Evolutionary conservation across 2,329 filamentous ascomycete genomes (phyloP), one percentile per base, ranked within the genome.

Genomic region (Ambrosiella cleistominuta): DNA sequence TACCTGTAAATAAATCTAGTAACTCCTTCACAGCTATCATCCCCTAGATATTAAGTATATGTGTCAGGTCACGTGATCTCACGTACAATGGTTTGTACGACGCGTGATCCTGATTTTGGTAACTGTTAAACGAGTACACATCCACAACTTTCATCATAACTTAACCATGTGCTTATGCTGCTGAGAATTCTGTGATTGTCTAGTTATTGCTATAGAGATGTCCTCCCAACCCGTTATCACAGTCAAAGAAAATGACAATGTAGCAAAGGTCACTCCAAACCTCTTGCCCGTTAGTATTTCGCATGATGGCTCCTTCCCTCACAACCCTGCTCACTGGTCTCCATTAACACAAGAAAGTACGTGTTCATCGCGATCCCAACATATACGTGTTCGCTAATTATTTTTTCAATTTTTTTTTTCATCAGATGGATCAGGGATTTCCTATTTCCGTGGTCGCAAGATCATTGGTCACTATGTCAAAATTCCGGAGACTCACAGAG

Each of bases 371-470:
- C 6, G 27, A 52, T 12, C 37, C n/a, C 15, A 9, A 39, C 44
- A 19, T 39, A 12, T 27, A 39, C 9, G 52, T 39, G 2, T 36
- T 40, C 40, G 13, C 13, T 38, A 27, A 52, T n/a, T 53, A 27
- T 37, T 47, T 27, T 8, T 17, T 27, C 3, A 17, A 17, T 27
- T 47, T 6, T 27, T 27, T 27, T 27, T 27, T 27, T 27, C 27
- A 27, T 19, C 50, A 82, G 80, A 78, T 65, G 72, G 71, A 8
- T 73, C 70, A 1, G 73, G 72, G 44, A 78, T 75, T 1, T 75
- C 82, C 3, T 85, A 90, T 66, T 85, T 94, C 63, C 83, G 90
- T 62, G 90, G 90, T 39, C 81, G 88, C 54, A 90, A 86, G 66
- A 75, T 96, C 1, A 75, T 81, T 51, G 88, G 86, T 47, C 83